phyloP scores from a whole-genome alignment of 768 basidiomycete genomes.

The Calocera cornea region DNA sequence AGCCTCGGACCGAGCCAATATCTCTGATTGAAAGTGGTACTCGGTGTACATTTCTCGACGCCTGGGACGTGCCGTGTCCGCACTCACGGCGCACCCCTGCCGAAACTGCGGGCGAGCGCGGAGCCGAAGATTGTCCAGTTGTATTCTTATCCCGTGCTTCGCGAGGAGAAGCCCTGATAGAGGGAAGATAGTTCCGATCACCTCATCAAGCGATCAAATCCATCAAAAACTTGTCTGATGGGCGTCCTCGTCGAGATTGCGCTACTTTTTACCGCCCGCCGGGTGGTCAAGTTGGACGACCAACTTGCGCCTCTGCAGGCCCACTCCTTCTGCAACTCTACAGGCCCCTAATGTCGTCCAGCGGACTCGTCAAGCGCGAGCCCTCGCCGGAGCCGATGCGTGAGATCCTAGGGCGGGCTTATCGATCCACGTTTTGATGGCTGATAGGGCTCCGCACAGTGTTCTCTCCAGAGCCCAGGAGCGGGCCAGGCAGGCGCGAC shows the following conservation, averaged over 20 bases:
- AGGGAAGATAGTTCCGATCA: constrained; percentile 4
- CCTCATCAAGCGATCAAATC: constrained; percentile 2
- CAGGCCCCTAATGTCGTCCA: neutral
- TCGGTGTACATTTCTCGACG: no score
- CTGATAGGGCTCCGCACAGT: neutral
- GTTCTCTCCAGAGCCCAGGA: neutral
- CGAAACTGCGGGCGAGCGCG: neutral
- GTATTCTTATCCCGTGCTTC: neutral
- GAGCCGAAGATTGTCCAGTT: neutral
- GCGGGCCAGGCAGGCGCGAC: neutral
- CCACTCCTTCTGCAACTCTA: no score
- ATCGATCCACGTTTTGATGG: neutral
- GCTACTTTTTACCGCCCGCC: neutral
- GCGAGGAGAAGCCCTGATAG: neutral
- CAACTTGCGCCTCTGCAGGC: no score
- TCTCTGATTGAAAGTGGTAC: no score
- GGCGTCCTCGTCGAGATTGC: neutral
- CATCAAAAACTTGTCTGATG: constrained; percentile 3
- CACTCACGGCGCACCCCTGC: no score
- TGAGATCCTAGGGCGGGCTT: neutral
- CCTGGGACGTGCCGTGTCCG: no score
- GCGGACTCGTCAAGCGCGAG: neutral
- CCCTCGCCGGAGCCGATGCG: neutral
- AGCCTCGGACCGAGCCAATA: no score
- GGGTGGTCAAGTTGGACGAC: no score